Evolutionary conservation across 2,329 filamentous ascomycete genomes (phyloP).

Genomic region (Tolypocladium cylindrosporum): DNA sequence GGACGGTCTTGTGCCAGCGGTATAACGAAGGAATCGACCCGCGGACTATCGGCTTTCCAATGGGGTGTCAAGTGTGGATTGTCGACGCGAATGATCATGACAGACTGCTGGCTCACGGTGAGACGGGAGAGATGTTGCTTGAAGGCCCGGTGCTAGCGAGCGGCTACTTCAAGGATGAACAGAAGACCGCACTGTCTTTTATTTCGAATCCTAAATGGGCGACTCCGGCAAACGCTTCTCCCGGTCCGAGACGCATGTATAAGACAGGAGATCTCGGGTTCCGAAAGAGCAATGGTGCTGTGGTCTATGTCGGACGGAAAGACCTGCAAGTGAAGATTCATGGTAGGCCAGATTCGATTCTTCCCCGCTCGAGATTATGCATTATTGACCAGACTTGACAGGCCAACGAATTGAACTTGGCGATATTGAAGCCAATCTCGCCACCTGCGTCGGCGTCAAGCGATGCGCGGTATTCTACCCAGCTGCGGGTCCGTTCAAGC

Average conservation of each 20-base stretch:
- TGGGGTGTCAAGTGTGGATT: slow-evolving; percentile 9
- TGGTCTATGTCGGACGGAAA: slow-evolving; percentile 39
- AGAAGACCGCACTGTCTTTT: slow-evolving; percentile 10
- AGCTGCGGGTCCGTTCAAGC: background rate
- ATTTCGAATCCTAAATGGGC: slow-evolving; percentile 34
- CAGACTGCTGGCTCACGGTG: slow-evolving; percentile 8
- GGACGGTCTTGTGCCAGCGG: background rate
- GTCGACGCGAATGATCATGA: slow-evolving; percentile 9
- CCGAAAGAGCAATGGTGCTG: slow-evolving; percentile 26
- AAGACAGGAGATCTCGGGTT: slow-evolving; percentile 36
- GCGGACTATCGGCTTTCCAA: background rate
- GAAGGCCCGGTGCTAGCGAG: slow-evolving; percentile 13
- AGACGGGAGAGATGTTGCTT: slow-evolving; percentile 15
- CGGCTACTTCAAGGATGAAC: slow-evolving; percentile 12
- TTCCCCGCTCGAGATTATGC: background rate
- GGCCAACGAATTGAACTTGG: slow-evolving; percentile 44
- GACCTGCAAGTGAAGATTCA: slow-evolving; percentile 48
- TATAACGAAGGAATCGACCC: background rate
- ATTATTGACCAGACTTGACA: background rate
- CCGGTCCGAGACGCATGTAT: slow-evolving; percentile 17
- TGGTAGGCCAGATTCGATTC: background rate
- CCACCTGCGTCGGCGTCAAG: background rate
- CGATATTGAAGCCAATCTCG: slow-evolving; percentile 8
- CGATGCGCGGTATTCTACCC: slow-evolving; percentile 1
- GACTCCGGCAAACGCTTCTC: background rate